phyloP scores from a whole-genome alignment of 169 alveolate genomes.

The Hepatocystis sp. region DNA sequence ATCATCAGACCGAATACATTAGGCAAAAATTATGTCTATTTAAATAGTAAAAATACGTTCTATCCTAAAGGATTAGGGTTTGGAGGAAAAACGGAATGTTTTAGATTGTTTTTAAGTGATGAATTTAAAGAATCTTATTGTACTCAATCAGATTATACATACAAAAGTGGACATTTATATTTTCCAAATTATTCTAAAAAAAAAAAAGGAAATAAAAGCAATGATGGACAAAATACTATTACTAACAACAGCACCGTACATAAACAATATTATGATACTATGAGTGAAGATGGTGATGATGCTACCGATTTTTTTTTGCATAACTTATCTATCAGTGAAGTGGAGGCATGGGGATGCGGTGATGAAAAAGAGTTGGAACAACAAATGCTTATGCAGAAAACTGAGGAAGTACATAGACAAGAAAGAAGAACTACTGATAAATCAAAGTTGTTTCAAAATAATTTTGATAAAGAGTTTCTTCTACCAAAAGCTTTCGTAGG shows the following conservation, averaged over 20 bases:
- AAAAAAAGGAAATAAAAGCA: neutral
- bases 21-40: constrained; percentile 59
- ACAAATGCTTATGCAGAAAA: constrained; percentile 22
- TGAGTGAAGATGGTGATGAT: constrained; percentile 12
- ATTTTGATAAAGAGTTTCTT: constrained; percentile 71
- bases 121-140: constrained; percentile 75
- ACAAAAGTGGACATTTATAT: constrained; percentile 66
- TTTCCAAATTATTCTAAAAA: constrained; percentile 51
- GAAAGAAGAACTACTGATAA: constrained; percentile 67
- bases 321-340: constrained; percentile 56
- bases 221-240: neutral
- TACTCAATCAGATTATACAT: constrained; percentile 70
- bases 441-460: constrained; percentile 69
- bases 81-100: constrained; percentile 75
- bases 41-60: constrained; percentile 62
- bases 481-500: constrained; percentile 64
- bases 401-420: constrained; percentile 61
- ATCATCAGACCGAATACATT: constrained; percentile 42
- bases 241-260: neutral
- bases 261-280: neutral
- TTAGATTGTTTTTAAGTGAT: constrained; percentile 68
- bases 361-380: constrained; percentile 43
- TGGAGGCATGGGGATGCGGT: constrained; percentile 77
- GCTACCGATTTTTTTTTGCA: constrained; percentile 22
- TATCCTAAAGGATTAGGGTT: constrained; percentile 75